phyloP scores from a whole-genome alignment of 805 yeast genomes.

The Starmerella floricola region DNA sequence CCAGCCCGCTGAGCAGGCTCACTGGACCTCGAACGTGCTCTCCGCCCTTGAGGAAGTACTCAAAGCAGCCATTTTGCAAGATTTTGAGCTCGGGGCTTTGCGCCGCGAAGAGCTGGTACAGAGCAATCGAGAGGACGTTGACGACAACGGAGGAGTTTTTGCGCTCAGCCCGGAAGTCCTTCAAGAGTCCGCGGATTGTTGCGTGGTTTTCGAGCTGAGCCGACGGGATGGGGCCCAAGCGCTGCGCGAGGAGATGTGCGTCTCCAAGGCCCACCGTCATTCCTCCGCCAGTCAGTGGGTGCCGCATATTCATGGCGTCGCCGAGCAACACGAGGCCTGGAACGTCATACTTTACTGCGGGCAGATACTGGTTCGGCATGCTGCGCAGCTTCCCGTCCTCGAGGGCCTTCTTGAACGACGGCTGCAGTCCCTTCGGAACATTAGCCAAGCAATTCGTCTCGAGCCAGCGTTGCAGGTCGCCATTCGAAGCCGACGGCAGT shows the following conservation, averaged over 20 bases:
- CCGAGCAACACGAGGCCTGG: constrained; percentile 78
- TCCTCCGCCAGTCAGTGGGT: constrained; percentile 97
- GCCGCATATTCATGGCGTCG: constrained; percentile 94
- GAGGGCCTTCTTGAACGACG: constrained; percentile 59
- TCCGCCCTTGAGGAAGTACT: constrained; percentile 77
- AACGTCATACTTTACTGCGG: constrained; percentile 56
- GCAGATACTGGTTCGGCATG: constrained; percentile 88
- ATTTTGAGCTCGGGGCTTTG: constrained; percentile 50
- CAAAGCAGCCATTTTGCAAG: constrained; percentile 80
- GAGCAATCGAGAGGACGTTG: constrained; percentile 80
- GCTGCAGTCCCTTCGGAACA: constrained; percentile 51
- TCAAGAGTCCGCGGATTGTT: constrained; percentile 43
- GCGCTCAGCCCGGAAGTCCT: constrained; percentile 63
- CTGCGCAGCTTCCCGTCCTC: constrained; percentile 49
- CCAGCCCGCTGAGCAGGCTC: constrained; percentile 68
- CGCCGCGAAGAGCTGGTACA: constrained; percentile 84
- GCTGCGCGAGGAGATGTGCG: constrained; percentile 52
- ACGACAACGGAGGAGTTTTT: constrained; percentile 72
- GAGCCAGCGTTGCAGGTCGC: constrained; percentile 52
- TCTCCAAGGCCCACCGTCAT: constrained; percentile 96
- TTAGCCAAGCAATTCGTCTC: constrained; percentile 47
- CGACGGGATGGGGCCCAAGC: constrained; percentile 44
- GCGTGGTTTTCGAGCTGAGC: constrained; percentile 45
- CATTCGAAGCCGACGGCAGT: constrained; percentile 52
- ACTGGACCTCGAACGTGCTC: constrained; percentile 66